These are phyloP conservation scores for Casuarina cunninghamiana DNA, from an alignment of 306 rosid species.

Conservation along the genomic window DNA sequence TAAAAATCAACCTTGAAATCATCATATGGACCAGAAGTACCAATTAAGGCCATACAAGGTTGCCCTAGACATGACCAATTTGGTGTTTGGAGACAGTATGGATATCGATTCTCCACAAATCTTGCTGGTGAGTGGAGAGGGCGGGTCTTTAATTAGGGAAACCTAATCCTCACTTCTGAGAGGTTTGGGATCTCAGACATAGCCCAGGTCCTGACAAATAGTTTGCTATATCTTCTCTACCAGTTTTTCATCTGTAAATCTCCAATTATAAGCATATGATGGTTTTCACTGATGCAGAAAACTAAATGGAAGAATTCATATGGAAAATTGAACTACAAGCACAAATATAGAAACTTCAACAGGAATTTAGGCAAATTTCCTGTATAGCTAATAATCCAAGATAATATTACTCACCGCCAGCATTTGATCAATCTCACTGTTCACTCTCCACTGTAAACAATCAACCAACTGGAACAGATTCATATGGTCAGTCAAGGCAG, in stretches of 20 bases:
- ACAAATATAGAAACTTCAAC: conserved; percentile 2
- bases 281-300: background rate
- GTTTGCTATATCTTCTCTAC: background rate
- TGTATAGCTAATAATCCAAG: background rate
- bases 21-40: background rate
- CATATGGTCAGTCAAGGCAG: conserved; percentile 32
- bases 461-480: conserved; percentile 68
- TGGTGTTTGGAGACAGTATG: background rate
- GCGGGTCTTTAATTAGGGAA: background rate
- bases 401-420: conserved; percentile 60
- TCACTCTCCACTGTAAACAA: conserved; percentile 83
- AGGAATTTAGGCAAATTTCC: background rate
- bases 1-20: background rate
- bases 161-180: background rate
- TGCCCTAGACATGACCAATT: background rate
- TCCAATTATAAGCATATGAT: background rate
- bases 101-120: background rate
- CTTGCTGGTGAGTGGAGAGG: background rate
- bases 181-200: too few relatives aligned
- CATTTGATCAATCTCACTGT: conserved; percentile 77
- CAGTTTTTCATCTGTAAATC: background rate
- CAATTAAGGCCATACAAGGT: background rate
- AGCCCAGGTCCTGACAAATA: background rate
- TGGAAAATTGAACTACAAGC: conserved; percentile 6
- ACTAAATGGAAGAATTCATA: conserved; percentile 6